phyloP scores from a whole-genome alignment of 2,329 filamentous ascomycete genomes.

The Trichoderma sp. region DNA sequence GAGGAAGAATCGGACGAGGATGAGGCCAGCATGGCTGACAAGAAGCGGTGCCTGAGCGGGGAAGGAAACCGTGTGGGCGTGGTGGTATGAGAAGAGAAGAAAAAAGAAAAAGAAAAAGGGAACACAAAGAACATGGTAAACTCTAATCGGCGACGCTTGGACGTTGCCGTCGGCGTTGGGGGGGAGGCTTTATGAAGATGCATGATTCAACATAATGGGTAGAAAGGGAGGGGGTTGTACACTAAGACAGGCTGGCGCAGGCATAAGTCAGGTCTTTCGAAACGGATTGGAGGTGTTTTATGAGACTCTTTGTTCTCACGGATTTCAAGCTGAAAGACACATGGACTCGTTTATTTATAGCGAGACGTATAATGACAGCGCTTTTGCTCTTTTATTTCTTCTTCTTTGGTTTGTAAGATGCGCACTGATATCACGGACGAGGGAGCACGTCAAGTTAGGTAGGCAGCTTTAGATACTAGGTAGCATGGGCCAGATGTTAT shows the following conservation, averaged over 20 bases:
- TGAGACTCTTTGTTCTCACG: neutral
- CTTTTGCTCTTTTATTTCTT: neutral
- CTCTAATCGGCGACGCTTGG: neutral
- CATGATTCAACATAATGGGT: conserved; percentile 2
- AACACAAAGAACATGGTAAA: neutral
- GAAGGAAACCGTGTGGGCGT: conserved; percentile 32
- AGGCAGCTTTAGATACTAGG: neutral
- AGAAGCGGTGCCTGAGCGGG: conserved; percentile 33
- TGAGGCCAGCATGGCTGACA: conserved; percentile 27
- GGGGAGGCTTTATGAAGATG: neutral
- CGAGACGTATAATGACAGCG: neutral
- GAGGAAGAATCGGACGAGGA: conserved; percentile 39
- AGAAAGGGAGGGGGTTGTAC: neutral
- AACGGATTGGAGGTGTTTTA: neutral
- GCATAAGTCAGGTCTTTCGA: neutral
- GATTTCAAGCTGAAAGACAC: neutral
- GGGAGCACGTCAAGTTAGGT: neutral
- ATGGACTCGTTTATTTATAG: neutral
- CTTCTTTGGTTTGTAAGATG: neutral
- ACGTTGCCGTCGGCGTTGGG: neutral
- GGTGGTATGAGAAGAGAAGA: conserved; percentile 26
- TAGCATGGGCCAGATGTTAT: neutral
- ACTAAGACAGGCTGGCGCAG: conserved; percentile 2
- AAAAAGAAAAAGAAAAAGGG: neutral
- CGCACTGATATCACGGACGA: neutral